Percentiles rank a stretch among this genome's conserved stretches.
These are phyloP conservation scores for Trichophyton simii DNA, from an alignment of 2,329 filamentous ascomycete genomes.

Conservation along the genomic window DNA sequence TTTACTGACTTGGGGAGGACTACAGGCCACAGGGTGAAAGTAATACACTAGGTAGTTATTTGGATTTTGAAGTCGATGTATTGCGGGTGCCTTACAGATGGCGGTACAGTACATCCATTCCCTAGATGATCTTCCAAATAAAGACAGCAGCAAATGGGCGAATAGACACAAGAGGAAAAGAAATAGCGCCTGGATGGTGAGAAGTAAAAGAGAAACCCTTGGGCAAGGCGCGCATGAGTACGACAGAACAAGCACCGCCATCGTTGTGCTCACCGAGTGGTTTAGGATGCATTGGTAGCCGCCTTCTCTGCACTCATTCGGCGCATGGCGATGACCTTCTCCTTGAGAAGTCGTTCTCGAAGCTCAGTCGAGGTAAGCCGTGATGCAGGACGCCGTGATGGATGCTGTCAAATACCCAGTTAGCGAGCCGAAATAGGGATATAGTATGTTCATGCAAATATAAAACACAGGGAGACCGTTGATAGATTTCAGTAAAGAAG, in stretches of 20 bases:
- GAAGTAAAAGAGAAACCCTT: not conserved
- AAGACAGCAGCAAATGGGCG: not conserved
- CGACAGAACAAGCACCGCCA: not conserved
- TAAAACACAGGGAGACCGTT: not conserved
- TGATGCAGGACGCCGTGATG: constrained; percentile 10
- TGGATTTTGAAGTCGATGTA: no score
- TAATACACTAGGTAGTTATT: no score
- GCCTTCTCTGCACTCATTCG: constrained; percentile 15
- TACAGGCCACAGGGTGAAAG: no score
- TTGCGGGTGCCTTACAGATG: no score
- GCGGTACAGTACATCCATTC: not conserved
- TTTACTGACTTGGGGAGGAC: no score
- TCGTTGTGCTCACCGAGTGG: not conserved
- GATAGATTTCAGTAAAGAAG: not conserved
- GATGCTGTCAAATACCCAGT: not conserved
- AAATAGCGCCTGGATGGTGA: not conserved
- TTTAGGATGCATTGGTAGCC: not conserved
- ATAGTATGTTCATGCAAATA: no score
- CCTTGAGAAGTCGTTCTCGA: constrained; percentile 27
- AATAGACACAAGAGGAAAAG: not conserved
- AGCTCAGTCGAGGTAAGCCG: constrained; percentile 24
- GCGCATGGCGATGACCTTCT: constrained; percentile 27
- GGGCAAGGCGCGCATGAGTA: not conserved
- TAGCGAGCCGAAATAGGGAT: not conserved
- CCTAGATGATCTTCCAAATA: not conserved